phyloP scores from a whole-genome alignment of 192 early-diverging fungal genomes.

The Ambispora gerdemannii region DNA sequence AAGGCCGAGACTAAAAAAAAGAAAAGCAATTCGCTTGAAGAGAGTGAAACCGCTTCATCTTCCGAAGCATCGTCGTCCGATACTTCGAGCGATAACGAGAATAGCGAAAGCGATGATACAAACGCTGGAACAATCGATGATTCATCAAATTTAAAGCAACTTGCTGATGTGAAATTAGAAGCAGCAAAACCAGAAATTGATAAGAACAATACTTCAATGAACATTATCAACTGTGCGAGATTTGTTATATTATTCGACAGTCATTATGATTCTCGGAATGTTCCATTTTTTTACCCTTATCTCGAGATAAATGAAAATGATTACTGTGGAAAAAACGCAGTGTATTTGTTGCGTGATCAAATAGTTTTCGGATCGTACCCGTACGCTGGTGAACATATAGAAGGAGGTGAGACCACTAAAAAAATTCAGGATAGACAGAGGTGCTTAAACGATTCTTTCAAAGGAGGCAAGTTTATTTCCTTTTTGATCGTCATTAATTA shows the following conservation, averaged over 20 bases:
- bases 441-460: not conserved
- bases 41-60: too few species aligned
- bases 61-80: not conserved
- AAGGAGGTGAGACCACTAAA: constrained; percentile 10
- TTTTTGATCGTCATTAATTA: not conserved
- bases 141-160: not conserved
- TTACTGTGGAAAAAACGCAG: not conserved
- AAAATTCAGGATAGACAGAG: constrained; percentile 5
- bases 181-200: too few species aligned
- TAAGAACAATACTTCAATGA: not conserved
- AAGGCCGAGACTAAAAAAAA: not conserved
- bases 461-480: not conserved
- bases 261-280: too few species aligned
- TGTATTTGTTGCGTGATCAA: constrained; percentile 1
- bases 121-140: not conserved
- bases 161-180: too few species aligned
- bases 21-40: not conserved
- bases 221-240: not conserved
- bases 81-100: not conserved
- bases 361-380: constrained; percentile 18
- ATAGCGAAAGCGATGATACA: not conserved
- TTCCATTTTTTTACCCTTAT: too few species aligned
- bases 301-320: not conserved
- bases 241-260: not conserved
- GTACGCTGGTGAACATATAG: constrained; percentile 9